A percentile compares a stretch with the other conserved stretches of the same genome.
These are phyloP conservation scores for Aspergillus texensis DNA, from an alignment of 2,329 filamentous ascomycete species.

Conservation along the genomic window DNA sequence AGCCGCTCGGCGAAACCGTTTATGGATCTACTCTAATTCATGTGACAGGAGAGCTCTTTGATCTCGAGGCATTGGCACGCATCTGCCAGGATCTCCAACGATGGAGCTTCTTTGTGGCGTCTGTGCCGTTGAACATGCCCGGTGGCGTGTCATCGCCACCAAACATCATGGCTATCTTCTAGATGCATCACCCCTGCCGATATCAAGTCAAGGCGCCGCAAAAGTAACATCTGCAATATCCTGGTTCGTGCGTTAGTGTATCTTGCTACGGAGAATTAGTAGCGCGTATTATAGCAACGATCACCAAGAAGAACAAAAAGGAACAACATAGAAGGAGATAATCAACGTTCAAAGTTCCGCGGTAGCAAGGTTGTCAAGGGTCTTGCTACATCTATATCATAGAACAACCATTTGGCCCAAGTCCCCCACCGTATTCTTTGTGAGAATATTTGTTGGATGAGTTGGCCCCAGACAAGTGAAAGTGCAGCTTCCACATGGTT, in stretches of 20 bases:
- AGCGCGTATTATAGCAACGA: neutral
- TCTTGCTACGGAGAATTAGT: neutral
- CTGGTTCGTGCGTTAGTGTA: neutral
- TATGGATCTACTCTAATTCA: conserved; percentile 6
- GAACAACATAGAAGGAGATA: neutral
- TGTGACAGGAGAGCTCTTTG: conserved; percentile 47
- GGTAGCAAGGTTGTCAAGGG: neutral
- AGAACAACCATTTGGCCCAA: neutral
- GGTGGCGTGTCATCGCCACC: conserved; percentile 51
- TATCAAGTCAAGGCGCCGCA: neutral
- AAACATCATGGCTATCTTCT: conserved; percentile 51
- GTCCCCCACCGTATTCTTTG: neutral
- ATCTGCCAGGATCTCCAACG: conserved; percentile 40
- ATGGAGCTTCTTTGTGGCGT: conserved; percentile 56
- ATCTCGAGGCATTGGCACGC: conserved; percentile 47
- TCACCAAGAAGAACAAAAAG: neutral
- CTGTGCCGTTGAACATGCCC: conserved; percentile 53
- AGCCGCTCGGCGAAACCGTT: neutral
- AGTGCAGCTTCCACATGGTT: neutral
- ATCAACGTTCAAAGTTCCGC: neutral
- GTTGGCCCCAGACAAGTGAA: neutral
- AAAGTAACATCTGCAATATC: neutral
- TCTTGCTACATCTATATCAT: neutral
- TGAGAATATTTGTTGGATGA: neutral
- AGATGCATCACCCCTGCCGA: conserved; percentile 5